Conservation (phyloP, 2,329 filamentous ascomycete genomes). For the Dactylellina parvicollis region DNA sequence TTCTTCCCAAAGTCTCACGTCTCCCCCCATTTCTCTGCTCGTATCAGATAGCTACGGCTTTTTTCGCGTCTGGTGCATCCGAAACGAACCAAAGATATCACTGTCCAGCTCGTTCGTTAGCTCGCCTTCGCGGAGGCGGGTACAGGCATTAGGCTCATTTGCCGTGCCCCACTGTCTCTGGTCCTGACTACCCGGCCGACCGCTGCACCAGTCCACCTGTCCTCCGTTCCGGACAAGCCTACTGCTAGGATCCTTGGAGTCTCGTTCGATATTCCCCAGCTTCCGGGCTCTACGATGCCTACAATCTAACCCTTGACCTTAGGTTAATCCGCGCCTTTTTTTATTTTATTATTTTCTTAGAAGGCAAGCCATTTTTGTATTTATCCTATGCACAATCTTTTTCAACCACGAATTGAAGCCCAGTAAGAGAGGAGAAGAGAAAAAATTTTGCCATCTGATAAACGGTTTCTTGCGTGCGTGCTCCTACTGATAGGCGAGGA, state of each 20-base stretch:
- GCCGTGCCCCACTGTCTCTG: slow-evolving; percentile 34
- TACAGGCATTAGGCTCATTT: slow-evolving; percentile 45
- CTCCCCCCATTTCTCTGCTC: slow-evolving; percentile 7
- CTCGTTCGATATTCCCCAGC: slow-evolving; percentile 28
- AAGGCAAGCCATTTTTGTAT: slow-evolving; percentile 51
- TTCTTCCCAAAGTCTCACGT: slow-evolving; percentile 5
- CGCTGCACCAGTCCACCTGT: slow-evolving; percentile 33
- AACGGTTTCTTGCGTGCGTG: slow-evolving; percentile 23
- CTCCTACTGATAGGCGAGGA: slow-evolving; percentile 30
- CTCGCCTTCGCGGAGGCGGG: slow-evolving; percentile 44
- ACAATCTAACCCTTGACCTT: slow-evolving; percentile 39
- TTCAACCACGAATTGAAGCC: slow-evolving; percentile 5
- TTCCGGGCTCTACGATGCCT: slow-evolving; percentile 37
- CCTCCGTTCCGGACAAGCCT: slow-evolving; percentile 29
- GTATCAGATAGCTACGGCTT: neutral
- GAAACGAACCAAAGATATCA: slow-evolving; percentile 5
- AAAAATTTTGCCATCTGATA: slow-evolving; percentile 50
- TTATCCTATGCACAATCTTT: slow-evolving; percentile 47
- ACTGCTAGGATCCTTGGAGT: slow-evolving; percentile 27
- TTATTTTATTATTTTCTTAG: slow-evolving; percentile 19
- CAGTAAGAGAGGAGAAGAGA: slow-evolving; percentile 10
- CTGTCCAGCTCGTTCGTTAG: slow-evolving; percentile 16
- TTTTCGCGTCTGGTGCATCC: slow-evolving; percentile 2
- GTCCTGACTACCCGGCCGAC: slow-evolving; percentile 35
- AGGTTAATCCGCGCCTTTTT: slow-evolving; percentile 54